Evolutionary conservation across 1,139 yeast species (phyloP), one percentile per base, ranked within the genome.

Genomic region (Saccharomyces hybrid): DNA sequence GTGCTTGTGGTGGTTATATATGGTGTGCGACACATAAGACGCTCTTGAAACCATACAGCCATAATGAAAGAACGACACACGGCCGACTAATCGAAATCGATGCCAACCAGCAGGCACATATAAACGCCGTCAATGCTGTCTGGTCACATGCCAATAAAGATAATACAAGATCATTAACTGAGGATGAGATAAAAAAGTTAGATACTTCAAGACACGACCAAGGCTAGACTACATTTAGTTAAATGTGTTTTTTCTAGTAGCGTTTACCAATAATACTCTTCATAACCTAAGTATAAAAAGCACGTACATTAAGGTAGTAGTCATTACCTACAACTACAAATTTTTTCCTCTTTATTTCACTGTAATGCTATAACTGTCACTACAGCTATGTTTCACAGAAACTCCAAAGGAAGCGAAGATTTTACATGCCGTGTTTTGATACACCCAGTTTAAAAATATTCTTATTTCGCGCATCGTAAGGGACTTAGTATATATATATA

Each of bases 1-100:
- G 41, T 14, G 49, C 56, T 20, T 56, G 58, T 34, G 46, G 34
- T 8, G 58, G 58, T 25, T 54, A 56, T 41, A 38, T 52, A 28
- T 51, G 51, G 50, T 54, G 56, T 48, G 58, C 56, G 6, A 49
- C 52, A 9, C 54, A 51, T 20, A 49, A 49, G 11, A 13, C 26
- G 13, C 48, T 50, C 38, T 32, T 48, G 14, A 56, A 54, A 47
- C 55, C 55, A 13, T 56, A 52, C 51, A 53, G 52, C 16, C 51
- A 51, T 50, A 50, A 48, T 46, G 51, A 54, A 13, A 41, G 46
- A 27, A 29, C 49, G 13, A 34, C 23, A 1, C 42, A 34, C 42
- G 42, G 42, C 1, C 42, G 11, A 34, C 11, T 34, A 14, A 34
- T 34, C 11, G 20, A 7, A 5, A 7, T 34, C 7, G 42, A 34